phyloP scores from a whole-genome alignment of 169 alveolate genomes.

The Cryptosporidium ubiquitum region DNA sequence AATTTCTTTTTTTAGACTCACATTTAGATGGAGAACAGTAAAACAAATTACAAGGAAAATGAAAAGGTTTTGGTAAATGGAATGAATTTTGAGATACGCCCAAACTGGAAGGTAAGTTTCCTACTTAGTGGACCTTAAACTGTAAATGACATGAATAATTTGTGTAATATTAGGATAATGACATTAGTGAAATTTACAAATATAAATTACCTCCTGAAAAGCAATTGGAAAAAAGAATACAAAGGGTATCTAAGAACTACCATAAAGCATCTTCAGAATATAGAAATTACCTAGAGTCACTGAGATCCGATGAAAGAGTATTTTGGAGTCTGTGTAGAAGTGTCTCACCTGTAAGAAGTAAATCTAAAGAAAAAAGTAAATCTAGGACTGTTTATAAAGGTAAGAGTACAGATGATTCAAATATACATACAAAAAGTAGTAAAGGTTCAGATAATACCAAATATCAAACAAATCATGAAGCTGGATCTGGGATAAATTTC shows the following conservation, averaged over 20 bases:
- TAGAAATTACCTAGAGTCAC: conserved; percentile 26
- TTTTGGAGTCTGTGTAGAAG: conserved; percentile 58
- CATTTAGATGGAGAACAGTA: not conserved
- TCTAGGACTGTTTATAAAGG: not conserved
- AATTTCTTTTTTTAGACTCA: no score
- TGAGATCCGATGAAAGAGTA: conserved; percentile 15
- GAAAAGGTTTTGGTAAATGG: conserved; percentile 22
- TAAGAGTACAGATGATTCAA: not conserved
- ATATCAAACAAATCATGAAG: not conserved
- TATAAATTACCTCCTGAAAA: conserved; percentile 46
- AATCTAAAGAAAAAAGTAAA: not conserved
- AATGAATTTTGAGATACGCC: conserved; percentile 58
- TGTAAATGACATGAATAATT: not conserved
- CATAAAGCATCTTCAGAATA: conserved; percentile 54
- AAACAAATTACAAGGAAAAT: not conserved
- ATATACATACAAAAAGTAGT: not conserved
- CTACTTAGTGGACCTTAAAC: not conserved
- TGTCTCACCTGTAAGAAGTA: conserved; percentile 41
- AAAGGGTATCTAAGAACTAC: conserved; percentile 49
- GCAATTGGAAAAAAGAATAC: conserved; percentile 34
- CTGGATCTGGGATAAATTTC: not conserved
- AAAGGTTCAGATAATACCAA: not conserved
- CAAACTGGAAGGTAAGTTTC: conserved; percentile 67
- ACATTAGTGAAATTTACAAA: not conserved
- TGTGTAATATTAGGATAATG: conserved; percentile 1